Percentiles rank a stretch among this genome's conserved stretches.
Evolutionary conservation across 208 protist genomes (phyloP).

Genomic region (Leishmania gerbilli): DNA sequence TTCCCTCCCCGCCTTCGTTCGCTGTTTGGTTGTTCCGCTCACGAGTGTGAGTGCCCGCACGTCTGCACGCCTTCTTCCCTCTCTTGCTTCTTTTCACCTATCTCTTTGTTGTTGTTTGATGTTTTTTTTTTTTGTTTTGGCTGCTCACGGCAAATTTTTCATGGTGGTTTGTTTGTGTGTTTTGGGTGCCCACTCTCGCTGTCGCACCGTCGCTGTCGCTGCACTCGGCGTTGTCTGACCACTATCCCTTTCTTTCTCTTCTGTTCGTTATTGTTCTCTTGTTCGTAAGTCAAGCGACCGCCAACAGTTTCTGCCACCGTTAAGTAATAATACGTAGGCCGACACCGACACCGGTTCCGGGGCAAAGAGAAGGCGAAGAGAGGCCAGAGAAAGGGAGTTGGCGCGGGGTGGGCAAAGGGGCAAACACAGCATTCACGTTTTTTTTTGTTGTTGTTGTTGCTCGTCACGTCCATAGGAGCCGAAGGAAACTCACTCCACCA

Average conservation of each 20-base stretch:
- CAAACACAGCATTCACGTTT: not conserved
- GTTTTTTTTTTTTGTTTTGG: not conserved
- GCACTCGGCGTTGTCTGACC: not conserved
- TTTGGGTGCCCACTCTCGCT: not conserved
- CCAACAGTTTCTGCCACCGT: not conserved
- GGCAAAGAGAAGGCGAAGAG: not conserved
- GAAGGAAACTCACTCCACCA: not conserved
- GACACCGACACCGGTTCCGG: not conserved
- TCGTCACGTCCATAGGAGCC: not conserved
- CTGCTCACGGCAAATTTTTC: not conserved
- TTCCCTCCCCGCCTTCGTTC: not conserved
- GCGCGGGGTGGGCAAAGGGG: not conserved
- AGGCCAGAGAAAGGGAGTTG: not conserved
- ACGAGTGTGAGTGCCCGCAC: slow-evolving; percentile 7
- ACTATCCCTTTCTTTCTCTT: not conserved
- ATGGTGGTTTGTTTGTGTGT: not conserved
- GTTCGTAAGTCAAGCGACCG: not conserved
- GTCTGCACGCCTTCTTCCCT: not conserved
- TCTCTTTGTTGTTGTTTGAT: too few species aligned
- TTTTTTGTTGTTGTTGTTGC: not conserved
- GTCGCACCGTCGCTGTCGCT: not conserved
- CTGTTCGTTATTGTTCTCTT: slow-evolving; percentile 2
- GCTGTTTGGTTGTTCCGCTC: slow-evolving; percentile 7
- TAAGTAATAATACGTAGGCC: not conserved
- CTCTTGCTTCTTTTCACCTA: not conserved